Percentiles rank a stretch among this genome's conserved stretches.
Evolutionary conservation across 208 protist genomes (phyloP).

Genomic region (Trypanosoma brucei): DNA sequence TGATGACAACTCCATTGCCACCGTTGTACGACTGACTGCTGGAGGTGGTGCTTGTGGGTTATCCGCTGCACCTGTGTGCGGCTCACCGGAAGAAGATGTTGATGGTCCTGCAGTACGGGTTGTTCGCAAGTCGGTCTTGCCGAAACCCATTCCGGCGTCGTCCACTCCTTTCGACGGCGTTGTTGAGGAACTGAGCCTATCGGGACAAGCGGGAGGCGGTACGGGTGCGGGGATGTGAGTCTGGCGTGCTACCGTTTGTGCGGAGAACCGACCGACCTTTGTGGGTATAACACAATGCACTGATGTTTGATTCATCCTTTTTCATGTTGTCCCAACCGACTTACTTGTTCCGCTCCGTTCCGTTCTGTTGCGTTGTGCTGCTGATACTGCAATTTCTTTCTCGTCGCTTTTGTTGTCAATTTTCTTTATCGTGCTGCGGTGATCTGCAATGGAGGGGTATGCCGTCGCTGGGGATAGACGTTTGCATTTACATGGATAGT

Average conservation of each 20-base stretch:
- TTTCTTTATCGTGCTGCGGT: too few species aligned
- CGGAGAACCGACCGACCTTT: too few species aligned
- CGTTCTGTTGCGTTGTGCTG: too few species aligned
- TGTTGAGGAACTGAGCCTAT: constrained; percentile 49
- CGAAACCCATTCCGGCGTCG: constrained; percentile 41
- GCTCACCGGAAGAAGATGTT: background rate
- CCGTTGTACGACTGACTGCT: constrained; percentile 67
- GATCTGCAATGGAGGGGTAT: too few species aligned
- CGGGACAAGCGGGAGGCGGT: constrained; percentile 36
- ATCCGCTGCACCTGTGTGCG: background rate
- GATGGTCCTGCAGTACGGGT: constrained; percentile 14
- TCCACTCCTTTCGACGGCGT: constrained; percentile 54
- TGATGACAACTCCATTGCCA: constrained; percentile 63
- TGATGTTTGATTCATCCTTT: too few species aligned
- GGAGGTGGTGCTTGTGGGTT: background rate
- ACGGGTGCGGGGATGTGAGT: background rate
- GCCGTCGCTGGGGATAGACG: too few species aligned
- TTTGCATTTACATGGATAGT: too few species aligned
- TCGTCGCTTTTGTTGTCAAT: too few species aligned
- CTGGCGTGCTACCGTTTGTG: background rate
- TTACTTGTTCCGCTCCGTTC: too few species aligned
- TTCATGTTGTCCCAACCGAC: too few species aligned
- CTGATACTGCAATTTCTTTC: too few species aligned
- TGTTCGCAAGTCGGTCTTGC: constrained; percentile 43
- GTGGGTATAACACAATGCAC: too few species aligned